phyloP scores from a whole-genome alignment of 2,329 filamentous ascomycete species.

The Calonectria pseudoturangicola region DNA sequence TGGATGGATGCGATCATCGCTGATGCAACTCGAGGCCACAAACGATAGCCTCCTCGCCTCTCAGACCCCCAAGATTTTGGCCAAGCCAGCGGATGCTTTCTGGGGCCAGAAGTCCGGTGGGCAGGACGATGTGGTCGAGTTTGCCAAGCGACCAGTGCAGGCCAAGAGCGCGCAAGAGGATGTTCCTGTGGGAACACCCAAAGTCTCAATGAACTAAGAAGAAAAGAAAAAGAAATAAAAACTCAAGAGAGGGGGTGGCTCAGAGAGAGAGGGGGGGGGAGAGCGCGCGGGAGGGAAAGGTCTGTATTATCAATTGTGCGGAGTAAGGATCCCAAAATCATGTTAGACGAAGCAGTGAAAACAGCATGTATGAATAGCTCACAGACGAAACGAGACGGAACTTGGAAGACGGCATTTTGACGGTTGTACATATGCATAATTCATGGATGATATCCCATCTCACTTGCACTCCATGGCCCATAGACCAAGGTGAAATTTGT shows the following conservation, averaged over 20 bases:
- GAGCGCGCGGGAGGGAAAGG: neutral
- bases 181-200: constrained; percentile 39
- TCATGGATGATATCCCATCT: constrained; percentile 47
- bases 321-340: constrained; percentile 38
- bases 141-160: constrained; percentile 45
- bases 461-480: constrained; percentile 33
- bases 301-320: constrained; percentile 53
- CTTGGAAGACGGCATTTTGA: constrained; percentile 39
- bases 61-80: constrained; percentile 58
- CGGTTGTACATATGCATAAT: constrained; percentile 45
- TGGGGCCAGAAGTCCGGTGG: constrained; percentile 64
- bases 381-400: constrained; percentile 8
- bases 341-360: constrained; percentile 39
- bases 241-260: no score
- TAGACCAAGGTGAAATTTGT: neutral
- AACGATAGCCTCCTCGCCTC: constrained; percentile 65
- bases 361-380: constrained; percentile 50
- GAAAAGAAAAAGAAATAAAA: neutral
- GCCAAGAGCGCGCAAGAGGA: constrained; percentile 36
- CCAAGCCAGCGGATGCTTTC: constrained; percentile 64
- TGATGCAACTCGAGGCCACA: constrained; percentile 70
- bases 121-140: constrained; percentile 48
- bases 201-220: constrained; percentile 49
- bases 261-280: neutral
- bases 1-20: constrained; percentile 71